These are phyloP conservation scores for Casuarina equisetifolia DNA, from an alignment of 306 rosid genomes.

Conservation along the genomic window DNA sequence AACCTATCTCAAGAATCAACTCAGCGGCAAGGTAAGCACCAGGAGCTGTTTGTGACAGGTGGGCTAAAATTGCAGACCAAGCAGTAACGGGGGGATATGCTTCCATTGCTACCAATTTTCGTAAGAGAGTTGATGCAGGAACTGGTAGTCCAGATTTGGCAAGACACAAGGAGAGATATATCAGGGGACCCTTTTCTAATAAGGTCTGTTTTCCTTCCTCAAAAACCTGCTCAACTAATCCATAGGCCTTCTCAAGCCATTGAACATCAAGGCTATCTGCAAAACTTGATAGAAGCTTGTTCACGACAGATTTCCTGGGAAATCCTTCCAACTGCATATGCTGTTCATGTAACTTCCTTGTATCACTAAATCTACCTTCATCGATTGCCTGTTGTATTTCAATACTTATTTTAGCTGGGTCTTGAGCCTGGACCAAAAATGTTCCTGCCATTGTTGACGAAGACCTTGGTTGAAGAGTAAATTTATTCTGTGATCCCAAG, in stretches of 20 bases:
- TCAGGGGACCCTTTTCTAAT: constrained; percentile 66
- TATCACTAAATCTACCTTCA: constrained; percentile 49
- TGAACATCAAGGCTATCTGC: constrained; percentile 55
- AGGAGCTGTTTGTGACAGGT: constrained; percentile 69
- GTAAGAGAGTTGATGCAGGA: constrained; percentile 66
- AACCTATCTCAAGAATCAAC: constrained; percentile 79
- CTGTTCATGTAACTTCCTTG: constrained; percentile 74
- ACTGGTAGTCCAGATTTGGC: constrained; percentile 62
- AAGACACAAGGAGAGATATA: constrained; percentile 73
- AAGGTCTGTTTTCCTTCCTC: constrained; percentile 56
- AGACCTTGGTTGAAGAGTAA: constrained; percentile 21
- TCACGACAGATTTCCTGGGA: constrained; percentile 73
- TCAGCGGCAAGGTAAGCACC: constrained; percentile 87
- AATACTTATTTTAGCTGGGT: constrained; percentile 55
- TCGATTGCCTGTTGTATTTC: constrained; percentile 60
- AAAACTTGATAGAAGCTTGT: constrained; percentile 49
- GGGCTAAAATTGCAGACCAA: constrained; percentile 78
- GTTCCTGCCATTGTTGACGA: constrained; percentile 51
- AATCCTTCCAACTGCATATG: constrained; percentile 80
- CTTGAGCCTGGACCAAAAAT: constrained; percentile 76
- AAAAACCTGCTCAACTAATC: constrained; percentile 58
- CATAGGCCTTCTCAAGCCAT: constrained; percentile 70
- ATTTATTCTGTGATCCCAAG: constrained; percentile 25
- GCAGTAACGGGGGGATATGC: constrained; percentile 67
- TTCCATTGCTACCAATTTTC: constrained; percentile 67